Base-by-base conservation (phyloP, 1,139 yeast species). In the Candida neerlandica region DNA sequence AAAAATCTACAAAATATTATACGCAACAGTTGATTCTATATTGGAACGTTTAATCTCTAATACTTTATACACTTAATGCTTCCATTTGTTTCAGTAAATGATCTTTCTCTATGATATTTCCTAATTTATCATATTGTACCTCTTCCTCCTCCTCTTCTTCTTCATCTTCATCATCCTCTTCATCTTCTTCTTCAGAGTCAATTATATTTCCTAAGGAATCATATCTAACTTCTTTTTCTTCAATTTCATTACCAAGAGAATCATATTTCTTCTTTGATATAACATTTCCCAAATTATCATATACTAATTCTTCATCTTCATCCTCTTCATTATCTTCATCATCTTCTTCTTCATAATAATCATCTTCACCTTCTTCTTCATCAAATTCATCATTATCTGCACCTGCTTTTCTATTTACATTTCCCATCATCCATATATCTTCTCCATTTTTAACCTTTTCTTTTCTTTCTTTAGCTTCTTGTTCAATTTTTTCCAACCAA, bases 401-500 rank as follows among this genome's bases (percentile, higher is more conserved):
- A 12, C 49, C 56, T 4, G 52, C 57, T 47, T 54, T 50, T 54
- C 86, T 81, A 58, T 86, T 90, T 14, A 84, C 85, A 61, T 86
- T 88, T 0, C 96, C 96, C 70, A 82, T 78, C 70, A 80, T 73
- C 96, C 96, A 89, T 5, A 86, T 69, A 66, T 89, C 96, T 16
- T 89, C 96, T 16, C 73, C 85, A 15, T 71, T 77, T 32, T 78
- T 75, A 7, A 77, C 77, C 49, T 69, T 63, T 50, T 71, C 75
- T 59, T 84, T 83, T 51, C 96, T 75, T 46, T 85, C 86, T 53
- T 78, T 78, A 21, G 81, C 81, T 58, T 89, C 97, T 48, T 75
- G 69, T 51, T 89, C 95, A 11, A 90, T 70, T 60, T 77, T 76
- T 26, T 74, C 81, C 58, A 92, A 69, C 89, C 96, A 94, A 34